These are phyloP conservation scores for Eimeria praecox DNA, from an alignment of 169 alveolate species.

Conservation along the genomic window DNA sequence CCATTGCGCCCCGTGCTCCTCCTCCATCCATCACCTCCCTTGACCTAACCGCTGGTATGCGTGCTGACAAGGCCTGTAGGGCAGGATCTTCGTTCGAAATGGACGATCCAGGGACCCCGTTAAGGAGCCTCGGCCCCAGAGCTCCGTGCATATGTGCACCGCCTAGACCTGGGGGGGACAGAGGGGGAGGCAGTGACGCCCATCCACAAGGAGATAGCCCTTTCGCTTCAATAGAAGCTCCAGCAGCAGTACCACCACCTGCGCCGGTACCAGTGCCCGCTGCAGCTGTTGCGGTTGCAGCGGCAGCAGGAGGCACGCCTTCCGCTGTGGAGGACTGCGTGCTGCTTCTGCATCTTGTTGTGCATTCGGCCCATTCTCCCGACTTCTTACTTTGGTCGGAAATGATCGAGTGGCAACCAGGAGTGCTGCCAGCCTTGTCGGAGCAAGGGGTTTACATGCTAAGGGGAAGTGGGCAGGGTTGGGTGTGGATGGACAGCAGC, in stretches of 20 bases:
- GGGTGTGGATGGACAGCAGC: constrained; percentile 64
- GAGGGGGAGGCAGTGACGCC: constrained; percentile 15
- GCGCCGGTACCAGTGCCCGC: background rate
- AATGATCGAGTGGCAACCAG: constrained; percentile 66
- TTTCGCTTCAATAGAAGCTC: background rate
- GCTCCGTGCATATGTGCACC: constrained; percentile 44
- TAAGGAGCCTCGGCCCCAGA: constrained; percentile 28
- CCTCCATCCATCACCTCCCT: background rate
- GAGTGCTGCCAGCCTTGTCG: constrained; percentile 22
- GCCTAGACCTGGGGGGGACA: constrained; percentile 69
- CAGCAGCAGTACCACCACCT: constrained; percentile 12
- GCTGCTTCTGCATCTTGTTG: constrained; percentile 56
- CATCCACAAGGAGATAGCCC: constrained; percentile 30
- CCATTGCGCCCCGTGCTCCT: background rate
- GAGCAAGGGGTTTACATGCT: constrained; percentile 48
- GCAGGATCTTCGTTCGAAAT: background rate
- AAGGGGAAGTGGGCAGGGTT: constrained; percentile 33
- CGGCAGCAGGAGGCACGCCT: constrained; percentile 4
- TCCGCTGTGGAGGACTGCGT: constrained; percentile 27
- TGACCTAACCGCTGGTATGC: background rate
- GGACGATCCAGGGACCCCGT: background rate
- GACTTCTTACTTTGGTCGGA: constrained; percentile 66
- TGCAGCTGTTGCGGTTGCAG: constrained; percentile 11
- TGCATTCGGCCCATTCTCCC: constrained; percentile 65
- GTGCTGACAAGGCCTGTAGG: background rate